These are phyloP conservation scores for Trichosanthes cucumerina DNA, from an alignment of 306 rosid species.

Conservation along the genomic window DNA sequence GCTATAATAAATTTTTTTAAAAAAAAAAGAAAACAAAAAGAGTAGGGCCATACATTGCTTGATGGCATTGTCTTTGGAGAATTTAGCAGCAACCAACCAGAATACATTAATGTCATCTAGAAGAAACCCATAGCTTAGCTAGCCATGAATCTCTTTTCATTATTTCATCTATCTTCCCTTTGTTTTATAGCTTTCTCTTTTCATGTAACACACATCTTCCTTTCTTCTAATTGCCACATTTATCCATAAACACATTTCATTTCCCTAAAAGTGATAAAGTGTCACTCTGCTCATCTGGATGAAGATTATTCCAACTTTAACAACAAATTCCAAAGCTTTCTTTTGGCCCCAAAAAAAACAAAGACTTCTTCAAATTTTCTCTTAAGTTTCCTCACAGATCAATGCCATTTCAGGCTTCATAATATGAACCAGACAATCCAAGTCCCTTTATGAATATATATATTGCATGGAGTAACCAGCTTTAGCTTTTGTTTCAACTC, in stretches of 20 bases:
- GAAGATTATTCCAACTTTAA: neutral
- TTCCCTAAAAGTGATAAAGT: neutral
- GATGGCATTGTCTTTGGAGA: conserved; percentile 1
- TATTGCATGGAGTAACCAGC: neutral
- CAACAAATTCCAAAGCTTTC: neutral
- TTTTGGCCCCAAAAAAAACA: neutral
- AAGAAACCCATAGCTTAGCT: neutral
- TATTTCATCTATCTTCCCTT: neutral
- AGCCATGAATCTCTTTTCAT: conserved; percentile 7
- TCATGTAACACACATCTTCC: neutral
- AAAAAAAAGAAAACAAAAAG: neutral
- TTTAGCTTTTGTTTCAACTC: conserved; percentile 50
- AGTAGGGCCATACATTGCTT: conserved; percentile 14
- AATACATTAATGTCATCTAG: neutral
- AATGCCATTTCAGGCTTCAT: neutral
- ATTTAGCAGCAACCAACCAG: neutral
- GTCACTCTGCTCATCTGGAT: neutral
- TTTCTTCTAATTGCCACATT: neutral
- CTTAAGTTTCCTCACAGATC: neutral
- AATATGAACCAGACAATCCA: neutral
- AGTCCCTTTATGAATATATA: neutral
- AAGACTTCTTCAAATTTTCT: neutral
- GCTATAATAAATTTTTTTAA: neutral
- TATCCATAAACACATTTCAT: neutral
- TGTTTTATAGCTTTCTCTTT: neutral